Evolutionary conservation across 306 rosid species (phyloP).

Genomic region (Lotus japonicus): DNA sequence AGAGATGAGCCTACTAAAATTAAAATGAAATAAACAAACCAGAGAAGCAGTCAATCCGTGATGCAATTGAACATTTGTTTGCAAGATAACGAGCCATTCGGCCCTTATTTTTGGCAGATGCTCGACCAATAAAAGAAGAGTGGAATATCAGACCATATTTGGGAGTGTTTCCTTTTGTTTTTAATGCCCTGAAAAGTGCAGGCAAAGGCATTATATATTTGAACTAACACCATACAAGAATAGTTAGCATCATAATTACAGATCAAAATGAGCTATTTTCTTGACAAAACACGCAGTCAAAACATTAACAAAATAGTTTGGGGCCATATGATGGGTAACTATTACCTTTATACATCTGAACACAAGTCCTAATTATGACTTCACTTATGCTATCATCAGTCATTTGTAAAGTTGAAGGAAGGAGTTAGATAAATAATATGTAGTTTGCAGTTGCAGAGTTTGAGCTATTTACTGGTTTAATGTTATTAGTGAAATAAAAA

Average conservation of each 20-base stretch:
- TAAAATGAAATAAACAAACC: constrained; percentile 29
- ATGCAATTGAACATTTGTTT: constrained; percentile 81
- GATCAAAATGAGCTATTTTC: neutral
- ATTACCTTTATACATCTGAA: neutral
- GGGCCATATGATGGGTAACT: neutral
- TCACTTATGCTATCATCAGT: neutral
- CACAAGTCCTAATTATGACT: neutral
- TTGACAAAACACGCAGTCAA: neutral
- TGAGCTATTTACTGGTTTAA: neutral
- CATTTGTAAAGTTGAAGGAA: neutral
- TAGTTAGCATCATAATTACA: neutral
- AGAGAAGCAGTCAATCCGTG: constrained; percentile 79
- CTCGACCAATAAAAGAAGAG: constrained; percentile 67
- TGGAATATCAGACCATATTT: constrained; percentile 81
- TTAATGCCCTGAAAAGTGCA: constrained; percentile 58
- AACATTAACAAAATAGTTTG: neutral
- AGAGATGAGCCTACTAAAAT: neutral
- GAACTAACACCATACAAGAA: neutral
- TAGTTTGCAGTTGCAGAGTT: neutral
- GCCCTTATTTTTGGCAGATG: constrained; percentile 73
- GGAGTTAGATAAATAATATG: neutral
- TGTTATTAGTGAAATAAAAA: constrained; percentile 28
- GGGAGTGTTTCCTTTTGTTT: constrained; percentile 84
- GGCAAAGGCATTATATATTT: neutral
- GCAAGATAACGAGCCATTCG: constrained; percentile 92